These are phyloP conservation scores for Mortierella alpina DNA, from an alignment of 192 early-diverging fungal genomes.

Conservation along the genomic window DNA sequence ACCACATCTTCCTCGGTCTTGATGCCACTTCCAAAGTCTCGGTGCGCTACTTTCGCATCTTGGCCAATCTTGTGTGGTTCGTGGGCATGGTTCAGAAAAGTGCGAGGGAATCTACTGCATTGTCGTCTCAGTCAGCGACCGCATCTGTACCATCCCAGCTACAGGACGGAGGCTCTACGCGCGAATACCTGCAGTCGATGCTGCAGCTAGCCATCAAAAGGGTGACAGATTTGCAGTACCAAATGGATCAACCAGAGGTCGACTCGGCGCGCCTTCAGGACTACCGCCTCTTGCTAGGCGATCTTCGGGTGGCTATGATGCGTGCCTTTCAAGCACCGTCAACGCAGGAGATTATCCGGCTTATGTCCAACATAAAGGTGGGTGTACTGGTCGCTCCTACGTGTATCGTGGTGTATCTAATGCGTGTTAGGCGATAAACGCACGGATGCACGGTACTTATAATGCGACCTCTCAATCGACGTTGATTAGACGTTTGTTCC, in stretches of 20 bases:
- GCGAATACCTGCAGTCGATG: constrained; percentile 56
- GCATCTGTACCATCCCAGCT: neutral
- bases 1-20: constrained; percentile 62
- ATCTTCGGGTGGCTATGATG: constrained; percentile 49
- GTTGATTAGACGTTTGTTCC: constrained; percentile 28
- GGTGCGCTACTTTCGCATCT: constrained; percentile 58
- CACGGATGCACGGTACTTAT: neutral
- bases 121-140: neutral
- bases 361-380: constrained; percentile 40
- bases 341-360: constrained; percentile 29
- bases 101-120: neutral
- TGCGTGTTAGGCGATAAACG: neutral
- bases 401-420: neutral
- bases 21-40: constrained; percentile 51
- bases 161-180: constrained; percentile 22
- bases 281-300: constrained; percentile 22
- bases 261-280: constrained; percentile 21
- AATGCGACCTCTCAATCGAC: neutral
- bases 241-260: constrained; percentile 35
- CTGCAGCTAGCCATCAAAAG: constrained; percentile 52
- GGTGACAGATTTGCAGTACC: constrained; percentile 43
- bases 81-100: constrained; percentile 60
- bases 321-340: constrained; percentile 50
- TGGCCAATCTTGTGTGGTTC: constrained; percentile 65
- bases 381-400: neutral